These are phyloP conservation scores for Dryas alaskensis DNA, from an alignment of 306 rosid genomes.

Conservation along the genomic window DNA sequence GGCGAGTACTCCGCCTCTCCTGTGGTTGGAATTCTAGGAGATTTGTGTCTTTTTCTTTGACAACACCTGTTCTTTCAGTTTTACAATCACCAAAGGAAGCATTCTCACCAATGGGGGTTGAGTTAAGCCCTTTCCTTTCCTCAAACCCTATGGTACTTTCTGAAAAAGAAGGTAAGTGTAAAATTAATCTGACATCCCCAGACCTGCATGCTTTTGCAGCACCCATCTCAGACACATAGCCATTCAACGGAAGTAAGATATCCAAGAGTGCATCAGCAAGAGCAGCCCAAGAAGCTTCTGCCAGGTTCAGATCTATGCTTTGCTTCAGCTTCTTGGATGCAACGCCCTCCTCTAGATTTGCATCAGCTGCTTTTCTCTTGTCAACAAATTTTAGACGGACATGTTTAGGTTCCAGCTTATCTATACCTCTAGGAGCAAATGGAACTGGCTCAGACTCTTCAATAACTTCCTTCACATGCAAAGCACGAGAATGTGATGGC, in stretches of 20 bases:
- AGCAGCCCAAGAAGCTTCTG: constrained; percentile 77
- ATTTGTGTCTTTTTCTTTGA: constrained; percentile 66
- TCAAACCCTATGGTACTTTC: constrained; percentile 43
- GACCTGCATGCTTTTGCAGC: constrained; percentile 47
- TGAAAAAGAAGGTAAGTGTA: constrained; percentile 51
- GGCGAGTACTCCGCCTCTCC: constrained; percentile 94
- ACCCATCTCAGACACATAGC: constrained; percentile 36
- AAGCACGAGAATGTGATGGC: constrained; percentile 97
- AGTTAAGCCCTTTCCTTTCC: constrained; percentile 45
- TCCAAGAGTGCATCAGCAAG: constrained; percentile 73
- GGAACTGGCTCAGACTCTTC: constrained; percentile 78
- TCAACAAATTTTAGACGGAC: constrained; percentile 72
- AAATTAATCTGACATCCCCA: constrained; percentile 60
- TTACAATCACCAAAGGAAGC: constrained; percentile 42
- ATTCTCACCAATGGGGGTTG: constrained; percentile 33
- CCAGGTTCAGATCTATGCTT: constrained; percentile 60
- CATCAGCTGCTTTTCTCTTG: constrained; percentile 71
- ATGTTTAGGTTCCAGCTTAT: constrained; percentile 90
- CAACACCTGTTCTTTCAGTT: constrained; percentile 41
- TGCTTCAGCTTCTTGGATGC: constrained; percentile 67
- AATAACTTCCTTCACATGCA: constrained; percentile 74
- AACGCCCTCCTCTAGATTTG: constrained; percentile 51
- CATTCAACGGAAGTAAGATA: constrained; percentile 49
- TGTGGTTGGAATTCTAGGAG: constrained; percentile 74
- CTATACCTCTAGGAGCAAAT: constrained; percentile 93